Evolutionary conservation across 176 grass and related monocot species (phyloP), one percentile per base, ranked within the genome.

Genomic region (Saccharum officinarum): DNA sequence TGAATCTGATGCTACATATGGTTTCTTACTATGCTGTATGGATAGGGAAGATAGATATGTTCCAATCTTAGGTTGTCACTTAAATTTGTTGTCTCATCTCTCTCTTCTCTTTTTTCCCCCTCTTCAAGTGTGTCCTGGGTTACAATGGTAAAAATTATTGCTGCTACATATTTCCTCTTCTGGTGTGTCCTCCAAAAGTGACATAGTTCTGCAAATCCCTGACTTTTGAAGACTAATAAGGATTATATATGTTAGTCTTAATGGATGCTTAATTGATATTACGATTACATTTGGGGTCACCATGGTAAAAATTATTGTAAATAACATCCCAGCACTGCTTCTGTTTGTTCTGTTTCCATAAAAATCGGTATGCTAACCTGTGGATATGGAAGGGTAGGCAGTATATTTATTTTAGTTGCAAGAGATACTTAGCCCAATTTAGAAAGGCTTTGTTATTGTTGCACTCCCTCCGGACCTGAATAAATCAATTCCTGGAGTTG

Each of bases 71-170:
- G 18, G 0, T 62, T 42, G 8, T 0, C 23, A 81, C 44, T 71
- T 81, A 8, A 30, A 31, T 81, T 77, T 62, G 20, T 20, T 22
- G 1, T 42, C 17, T 44, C n/a, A n/a, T n/a, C n/a, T n/a, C n/a
- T 25, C 3, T 39, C 46, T 22, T 57, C 11, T 63, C 79, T 34
- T 60, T 50, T 42, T n/a, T n/a, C n/a, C n/a, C n/a, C 16, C 14
- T 23, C 75, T 67, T 8, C 69, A 83, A 77, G 20, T 47, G 64
- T 25, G n/a, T n/a, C n/a, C n/a, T n/a, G n/a, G n/a, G n/a, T n/a
- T n/a, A n/a, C n/a, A n/a, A n/a, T n/a, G n/a, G n/a, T n/a, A n/a
- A n/a, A n/a, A n/a, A n/a, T n/a, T n/a, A n/a, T n/a, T n/a, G n/a
- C n/a, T n/a, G n/a, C n/a, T n/a, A n/a, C n/a, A n/a, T n/a, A n/a